A percentile compares a stretch with the other conserved stretches of the same genome.
phyloP scores from a whole-genome alignment of 257 asterid genomes.

The Ilex asprella region DNA sequence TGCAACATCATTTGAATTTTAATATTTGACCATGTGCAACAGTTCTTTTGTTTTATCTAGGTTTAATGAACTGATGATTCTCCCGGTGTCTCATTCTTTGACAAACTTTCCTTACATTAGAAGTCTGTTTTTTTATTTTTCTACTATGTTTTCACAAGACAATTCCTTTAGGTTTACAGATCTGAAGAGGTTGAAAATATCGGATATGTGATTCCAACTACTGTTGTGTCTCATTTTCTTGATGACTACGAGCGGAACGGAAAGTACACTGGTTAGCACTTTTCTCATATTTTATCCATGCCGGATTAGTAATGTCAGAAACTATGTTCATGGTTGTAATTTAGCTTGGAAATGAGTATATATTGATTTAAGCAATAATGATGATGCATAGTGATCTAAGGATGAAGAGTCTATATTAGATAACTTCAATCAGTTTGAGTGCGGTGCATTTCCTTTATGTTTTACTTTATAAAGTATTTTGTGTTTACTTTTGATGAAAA shows the following conservation, averaged over 20 bases:
- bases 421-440: not conserved
- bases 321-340: too few species aligned
- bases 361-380: too few species aligned
- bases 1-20: not conserved
- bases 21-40: too few species aligned
- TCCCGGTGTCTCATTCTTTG: too few species aligned
- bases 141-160: slow-evolving; percentile 30
- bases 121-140: not conserved
- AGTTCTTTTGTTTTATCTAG: slow-evolving; percentile 7
- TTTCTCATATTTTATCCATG: not conserved
- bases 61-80: slow-evolving; percentile 1
- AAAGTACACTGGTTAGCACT: slow-evolving; percentile 63
- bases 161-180: slow-evolving; percentile 80
- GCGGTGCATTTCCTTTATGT: not conserved
- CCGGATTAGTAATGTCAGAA: too few species aligned
- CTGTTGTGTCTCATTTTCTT: slow-evolving; percentile 92
- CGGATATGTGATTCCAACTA: slow-evolving; percentile 91
- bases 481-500: too few species aligned
- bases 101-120: not conserved
- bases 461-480: too few species aligned
- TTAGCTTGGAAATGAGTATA: too few species aligned
- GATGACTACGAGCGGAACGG: slow-evolving; percentile 86
- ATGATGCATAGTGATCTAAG: not conserved
- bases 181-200: slow-evolving; percentile 94
- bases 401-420: not conserved